phyloP scores from a whole-genome alignment of 352 stramenopile species.

The Phytophthora fragariae region DNA sequence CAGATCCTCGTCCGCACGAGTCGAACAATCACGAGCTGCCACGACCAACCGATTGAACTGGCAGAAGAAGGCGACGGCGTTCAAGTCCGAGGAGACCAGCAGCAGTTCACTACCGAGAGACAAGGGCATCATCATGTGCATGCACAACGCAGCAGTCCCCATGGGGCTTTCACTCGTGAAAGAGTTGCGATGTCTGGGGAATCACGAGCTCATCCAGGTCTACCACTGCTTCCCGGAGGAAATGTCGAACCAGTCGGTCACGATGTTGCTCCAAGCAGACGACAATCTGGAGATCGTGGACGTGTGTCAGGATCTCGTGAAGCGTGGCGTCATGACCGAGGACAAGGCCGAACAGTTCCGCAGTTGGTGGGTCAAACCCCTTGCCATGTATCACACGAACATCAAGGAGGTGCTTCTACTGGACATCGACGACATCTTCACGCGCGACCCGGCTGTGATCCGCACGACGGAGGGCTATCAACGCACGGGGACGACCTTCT shows the following conservation, averaged over 20 bases:
- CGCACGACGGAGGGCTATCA: constrained; percentile 43
- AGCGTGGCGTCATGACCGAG: constrained; percentile 1
- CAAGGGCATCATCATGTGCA: constrained; percentile 20
- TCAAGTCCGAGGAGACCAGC: background rate
- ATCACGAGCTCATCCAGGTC: constrained; percentile 15
- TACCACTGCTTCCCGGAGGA: constrained; percentile 25
- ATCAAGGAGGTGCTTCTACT: constrained; percentile 10
- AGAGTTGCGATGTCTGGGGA: background rate
- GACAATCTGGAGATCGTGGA: constrained; percentile 40
- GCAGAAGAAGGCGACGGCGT: background rate
- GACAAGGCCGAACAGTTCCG: constrained; percentile 25
- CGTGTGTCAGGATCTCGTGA: constrained; percentile 31
- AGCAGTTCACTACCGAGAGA: background rate
- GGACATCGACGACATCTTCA: constrained; percentile 23
- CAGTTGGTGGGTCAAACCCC: constrained; percentile 36
- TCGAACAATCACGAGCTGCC: background rate
- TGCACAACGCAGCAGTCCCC: constrained; percentile 8
- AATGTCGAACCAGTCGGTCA: constrained; percentile 18
- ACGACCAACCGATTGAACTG: background rate
- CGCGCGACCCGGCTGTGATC: constrained; percentile 46
- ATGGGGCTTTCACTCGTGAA: constrained; percentile 11
- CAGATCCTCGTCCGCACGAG: background rate
- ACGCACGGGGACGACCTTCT: constrained; percentile 60
- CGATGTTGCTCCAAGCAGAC: constrained; percentile 22
- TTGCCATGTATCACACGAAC: constrained; percentile 9